Evolutionary conservation across 2,329 filamentous ascomycete species (phyloP).

Genomic region (Neofusicoccum cordaticola): DNA sequence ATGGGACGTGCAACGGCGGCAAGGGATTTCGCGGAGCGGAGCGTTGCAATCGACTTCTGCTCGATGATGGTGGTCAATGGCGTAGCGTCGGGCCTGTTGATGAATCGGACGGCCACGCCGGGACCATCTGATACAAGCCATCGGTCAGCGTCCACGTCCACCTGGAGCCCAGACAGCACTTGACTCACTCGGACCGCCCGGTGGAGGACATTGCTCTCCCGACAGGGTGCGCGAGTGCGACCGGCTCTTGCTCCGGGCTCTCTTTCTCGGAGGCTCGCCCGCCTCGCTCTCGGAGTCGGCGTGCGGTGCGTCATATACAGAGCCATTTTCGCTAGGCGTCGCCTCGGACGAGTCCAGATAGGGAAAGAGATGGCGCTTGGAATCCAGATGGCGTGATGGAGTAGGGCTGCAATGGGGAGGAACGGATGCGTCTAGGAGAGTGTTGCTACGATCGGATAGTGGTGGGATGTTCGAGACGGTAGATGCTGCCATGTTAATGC

Average conservation of each 20-base stretch:
- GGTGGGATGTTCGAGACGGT: constrained; percentile 6
- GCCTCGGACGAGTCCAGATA: constrained; percentile 19
- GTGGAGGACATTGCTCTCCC: constrained; percentile 1
- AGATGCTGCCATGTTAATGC: constrained; percentile 15
- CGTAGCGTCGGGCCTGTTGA: constrained; percentile 31
- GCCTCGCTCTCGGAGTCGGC: background rate
- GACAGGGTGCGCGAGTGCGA: background rate
- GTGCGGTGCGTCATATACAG: constrained; percentile 9
- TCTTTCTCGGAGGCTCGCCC: background rate
- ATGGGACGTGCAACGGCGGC: background rate
- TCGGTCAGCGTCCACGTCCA: background rate
- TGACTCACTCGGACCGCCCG: constrained; percentile 12
- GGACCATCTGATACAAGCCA: constrained; percentile 7
- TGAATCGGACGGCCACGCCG: constrained; percentile 21
- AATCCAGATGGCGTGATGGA: background rate
- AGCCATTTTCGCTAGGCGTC: constrained; percentile 18
- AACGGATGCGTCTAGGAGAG: constrained; percentile 1
- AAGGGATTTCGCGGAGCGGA: constrained; percentile 27
- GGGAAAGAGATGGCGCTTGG: constrained; percentile 10
- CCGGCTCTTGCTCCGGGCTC: background rate
- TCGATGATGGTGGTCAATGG: constrained; percentile 46
- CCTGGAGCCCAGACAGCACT: background rate
- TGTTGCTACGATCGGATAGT: constrained; percentile 16
- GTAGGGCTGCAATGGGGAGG: background rate
- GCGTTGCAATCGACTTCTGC: constrained; percentile 40